Base-by-base conservation (phyloP, 2,329 filamentous ascomycete genomes). In the Ophiostoma australiae region DNA sequence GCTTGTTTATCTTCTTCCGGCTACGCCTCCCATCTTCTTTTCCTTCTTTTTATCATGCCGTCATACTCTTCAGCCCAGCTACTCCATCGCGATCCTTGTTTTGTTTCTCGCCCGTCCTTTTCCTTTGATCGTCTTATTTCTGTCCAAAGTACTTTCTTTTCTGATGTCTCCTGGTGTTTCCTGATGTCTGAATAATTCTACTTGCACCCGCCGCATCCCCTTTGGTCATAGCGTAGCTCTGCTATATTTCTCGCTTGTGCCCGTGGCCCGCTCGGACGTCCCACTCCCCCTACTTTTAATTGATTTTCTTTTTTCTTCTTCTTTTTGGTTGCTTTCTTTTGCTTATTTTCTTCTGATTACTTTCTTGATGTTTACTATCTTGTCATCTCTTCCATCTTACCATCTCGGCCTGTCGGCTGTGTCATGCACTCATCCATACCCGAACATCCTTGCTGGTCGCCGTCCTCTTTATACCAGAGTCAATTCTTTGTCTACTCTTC, bases 241-340 rank as follows among this genome's bases (percentile, higher is more conserved):
- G n/a, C 8, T 58, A 27, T 58, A 13, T 58, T 58, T 58, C 52
- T 58, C 52, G 52, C 52, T 58, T 58, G 52, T 58, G 52, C 52
- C 52, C 52, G 52, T 58, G 52, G 52, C 52, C 52, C 52, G 52
- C 52, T 58, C 23, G n/a, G 52, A 6, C 52, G 52, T 58, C 52
- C 52, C 52, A 58, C 52, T 58, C 52, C 52, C n/a, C 52, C 52
- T 27, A 27, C n/a, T 31, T 27, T 58, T 58, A 27, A 13, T 27
- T 48, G 44, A 48, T 27, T 52, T n/a, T 52, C 48, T 23, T 23
- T 55, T 23, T 58, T 41, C 39, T 23, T 23, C 13, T 58, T 15
- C 15, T 58, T 58, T 27, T 13, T 27, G 27, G 27, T 27, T 27
- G 5, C 7, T 58, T 58, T 27, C 8, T 27, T 27, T 58, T 11